These are phyloP conservation scores for Handroanthus guayacan DNA, from an alignment of 257 asterid genomes.

Conservation along the genomic window DNA sequence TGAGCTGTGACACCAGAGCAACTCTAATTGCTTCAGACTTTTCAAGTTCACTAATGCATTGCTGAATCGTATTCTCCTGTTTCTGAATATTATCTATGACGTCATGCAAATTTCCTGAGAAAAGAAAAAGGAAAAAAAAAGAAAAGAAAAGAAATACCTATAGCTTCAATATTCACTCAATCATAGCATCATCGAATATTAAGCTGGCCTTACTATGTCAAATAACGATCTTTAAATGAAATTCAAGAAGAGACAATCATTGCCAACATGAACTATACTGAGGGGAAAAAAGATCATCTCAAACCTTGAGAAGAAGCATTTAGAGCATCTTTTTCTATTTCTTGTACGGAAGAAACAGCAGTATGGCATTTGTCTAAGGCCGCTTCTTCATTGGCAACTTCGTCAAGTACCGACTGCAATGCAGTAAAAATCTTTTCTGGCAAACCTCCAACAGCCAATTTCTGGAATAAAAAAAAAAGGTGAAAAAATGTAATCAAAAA, in stretches of 20 bases:
- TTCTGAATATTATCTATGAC: constrained; percentile 67
- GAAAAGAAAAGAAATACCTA: constrained; percentile 1
- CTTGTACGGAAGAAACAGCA: constrained; percentile 64
- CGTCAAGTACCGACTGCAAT: constrained; percentile 77
- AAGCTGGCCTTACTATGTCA: constrained; percentile 14
- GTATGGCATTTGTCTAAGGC: constrained; percentile 61
- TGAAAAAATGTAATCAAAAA: constrained; percentile 9
- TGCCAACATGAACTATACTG: constrained; percentile 21
- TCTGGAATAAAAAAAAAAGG: constrained; percentile 53
- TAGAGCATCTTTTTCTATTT: constrained; percentile 68
- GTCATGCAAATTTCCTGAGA: constrained; percentile 68
- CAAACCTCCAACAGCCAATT: constrained; percentile 84
- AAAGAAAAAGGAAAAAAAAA: background rate
- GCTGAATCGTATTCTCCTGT: constrained; percentile 69
- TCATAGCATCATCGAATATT: background rate
- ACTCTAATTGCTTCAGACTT: constrained; percentile 71
- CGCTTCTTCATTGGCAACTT: constrained; percentile 68
- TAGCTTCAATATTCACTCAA: background rate
- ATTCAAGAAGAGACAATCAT: constrained; percentile 26
- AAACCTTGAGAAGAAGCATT: constrained; percentile 75
- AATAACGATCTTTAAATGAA: background rate
- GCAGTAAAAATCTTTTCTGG: constrained; percentile 87
- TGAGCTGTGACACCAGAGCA: constrained; percentile 74
- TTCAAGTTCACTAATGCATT: constrained; percentile 74
- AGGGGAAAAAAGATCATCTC: constrained; percentile 33